phyloP scores from a whole-genome alignment of 2,329 filamentous ascomycete species.

The Talaromyces pinophilus region DNA sequence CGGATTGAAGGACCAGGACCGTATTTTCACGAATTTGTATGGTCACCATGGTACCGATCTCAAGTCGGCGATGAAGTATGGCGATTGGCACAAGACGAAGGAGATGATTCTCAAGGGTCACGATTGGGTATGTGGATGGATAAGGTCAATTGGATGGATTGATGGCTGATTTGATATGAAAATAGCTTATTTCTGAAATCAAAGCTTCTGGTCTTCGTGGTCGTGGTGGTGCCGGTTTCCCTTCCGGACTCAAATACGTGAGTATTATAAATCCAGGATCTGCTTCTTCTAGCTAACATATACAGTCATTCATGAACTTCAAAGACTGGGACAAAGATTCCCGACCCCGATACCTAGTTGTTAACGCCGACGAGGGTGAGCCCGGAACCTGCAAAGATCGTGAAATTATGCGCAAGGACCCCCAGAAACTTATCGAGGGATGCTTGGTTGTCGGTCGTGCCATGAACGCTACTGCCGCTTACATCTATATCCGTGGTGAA shows the following conservation, averaged over 20 bases:
- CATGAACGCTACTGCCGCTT: conserved; percentile 98
- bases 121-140: conserved; percentile 66
- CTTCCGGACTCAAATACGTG: conserved; percentile 99
- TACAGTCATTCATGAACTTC: conserved; percentile 99
- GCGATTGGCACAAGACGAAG: conserved; percentile 99
- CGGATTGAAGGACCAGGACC: conserved; percentile 90
- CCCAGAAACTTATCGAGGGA: conserved; percentile 97
- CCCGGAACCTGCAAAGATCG: conserved; percentile 99
- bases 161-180: conserved; percentile 14
- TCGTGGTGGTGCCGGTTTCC: conserved; percentile 95
- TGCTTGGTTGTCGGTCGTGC: conserved; percentile 93
- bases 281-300: conserved; percentile 3
- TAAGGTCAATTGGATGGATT: background rate
- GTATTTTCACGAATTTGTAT: conserved; percentile 99
- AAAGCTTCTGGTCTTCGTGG: conserved; percentile 95
- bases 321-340: conserved; percentile 98
- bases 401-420: conserved; percentile 99
- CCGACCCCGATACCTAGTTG: conserved; percentile 93
- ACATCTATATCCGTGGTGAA: conserved; percentile 99
- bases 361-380: conserved; percentile 98
- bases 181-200: conserved; percentile 88
- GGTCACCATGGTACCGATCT: conserved; percentile 87
- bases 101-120: conserved; percentile 96
- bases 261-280: conserved; percentile 37
- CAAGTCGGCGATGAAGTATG: conserved; percentile 94